A percentile compares a stretch with the other conserved stretches of the same genome.
phyloP scores from a whole-genome alignment of 495 filamentous ascomycete genomes.

The Amorphotheca resinae region DNA sequence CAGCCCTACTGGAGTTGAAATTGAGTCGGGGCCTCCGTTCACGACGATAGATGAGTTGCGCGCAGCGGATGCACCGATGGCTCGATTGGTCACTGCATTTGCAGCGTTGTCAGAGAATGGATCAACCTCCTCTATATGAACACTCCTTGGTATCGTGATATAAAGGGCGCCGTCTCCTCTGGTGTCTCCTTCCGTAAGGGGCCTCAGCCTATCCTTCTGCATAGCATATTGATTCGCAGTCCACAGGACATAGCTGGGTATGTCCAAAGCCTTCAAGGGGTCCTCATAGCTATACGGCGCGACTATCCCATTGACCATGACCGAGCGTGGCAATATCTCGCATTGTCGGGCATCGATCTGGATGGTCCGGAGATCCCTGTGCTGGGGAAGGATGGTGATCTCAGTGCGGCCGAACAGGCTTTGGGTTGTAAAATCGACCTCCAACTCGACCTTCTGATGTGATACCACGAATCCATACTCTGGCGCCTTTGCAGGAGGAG shows the following conservation, averaged over 20 bases:
- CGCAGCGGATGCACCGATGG: slow-evolving; percentile 9
- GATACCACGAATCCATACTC: slow-evolving; percentile 46
- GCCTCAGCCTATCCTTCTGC: slow-evolving; percentile 51
- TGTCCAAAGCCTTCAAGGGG: slow-evolving; percentile 52
- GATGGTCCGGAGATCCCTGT: slow-evolving; percentile 53
- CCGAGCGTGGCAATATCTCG: slow-evolving; percentile 44
- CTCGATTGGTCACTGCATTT: slow-evolving; percentile 26
- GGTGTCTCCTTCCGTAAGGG: slow-evolving; percentile 41
- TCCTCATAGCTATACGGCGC: slow-evolving; percentile 55
- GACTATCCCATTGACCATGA: slow-evolving; percentile 54
- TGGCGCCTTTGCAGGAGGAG: slow-evolving; percentile 17
- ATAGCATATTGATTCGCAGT: slow-evolving; percentile 70
- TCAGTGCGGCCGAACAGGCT: slow-evolving; percentile 68
- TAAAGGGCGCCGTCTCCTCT: slow-evolving; percentile 44
- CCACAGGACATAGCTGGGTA: slow-evolving; percentile 41
- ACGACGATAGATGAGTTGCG: slow-evolving; percentile 11
- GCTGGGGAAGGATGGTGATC: slow-evolving; percentile 61
- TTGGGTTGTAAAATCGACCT: slow-evolving; percentile 69
- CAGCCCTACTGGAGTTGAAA: slow-evolving; percentile 1
- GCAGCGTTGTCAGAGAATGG: slow-evolving; percentile 41
- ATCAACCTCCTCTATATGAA: slow-evolving; percentile 54
- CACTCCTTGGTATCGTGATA: slow-evolving; percentile 49
- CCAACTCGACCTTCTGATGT: slow-evolving; percentile 79
- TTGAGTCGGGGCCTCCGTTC: slow-evolving; percentile 7
- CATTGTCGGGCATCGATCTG: slow-evolving; percentile 79